These are phyloP conservation scores for Neonectria punicea DNA, from an alignment of 2,329 filamentous ascomycete species.

Conservation along the genomic window DNA sequence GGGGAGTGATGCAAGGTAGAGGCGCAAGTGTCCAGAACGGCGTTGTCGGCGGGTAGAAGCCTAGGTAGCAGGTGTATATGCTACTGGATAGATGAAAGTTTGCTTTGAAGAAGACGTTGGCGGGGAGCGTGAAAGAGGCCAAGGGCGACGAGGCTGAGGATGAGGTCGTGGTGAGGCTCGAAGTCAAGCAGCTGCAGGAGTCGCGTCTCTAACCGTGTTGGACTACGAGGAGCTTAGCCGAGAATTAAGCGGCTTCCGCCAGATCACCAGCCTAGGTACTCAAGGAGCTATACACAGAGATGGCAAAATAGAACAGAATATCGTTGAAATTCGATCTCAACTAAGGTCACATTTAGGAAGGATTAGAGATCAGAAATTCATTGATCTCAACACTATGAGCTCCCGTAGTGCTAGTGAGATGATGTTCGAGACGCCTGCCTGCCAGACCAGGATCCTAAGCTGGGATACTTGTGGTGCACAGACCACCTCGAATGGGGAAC, in stretches of 20 bases:
- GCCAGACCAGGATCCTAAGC: no score
- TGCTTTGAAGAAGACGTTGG: background rate
- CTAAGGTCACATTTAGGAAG: no score
- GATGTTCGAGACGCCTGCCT: background rate
- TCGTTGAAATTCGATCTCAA: background rate
- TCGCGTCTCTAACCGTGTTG: constrained; percentile 26
- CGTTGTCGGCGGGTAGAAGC: background rate
- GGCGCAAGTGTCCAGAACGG: constrained; percentile 8
- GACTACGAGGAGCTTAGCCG: constrained; percentile 33
- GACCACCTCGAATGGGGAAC: background rate
- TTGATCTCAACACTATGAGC: background rate
- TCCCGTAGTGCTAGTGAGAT: background rate
- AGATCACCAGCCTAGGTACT: background rate
- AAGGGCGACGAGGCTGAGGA: constrained; percentile 17
- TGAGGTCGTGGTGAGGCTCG: constrained; percentile 24
- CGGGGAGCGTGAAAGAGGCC: constrained; percentile 2
- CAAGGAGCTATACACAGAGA: background rate
- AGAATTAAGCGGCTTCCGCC: constrained; percentile 34
- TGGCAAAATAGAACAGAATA: background rate
- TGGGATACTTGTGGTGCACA: background rate
- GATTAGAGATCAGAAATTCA: background rate
- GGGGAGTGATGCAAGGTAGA: constrained; percentile 11
- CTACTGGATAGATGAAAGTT: background rate
- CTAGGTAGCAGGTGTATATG: background rate
- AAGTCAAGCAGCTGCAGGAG: constrained; percentile 21